phyloP scores from a whole-genome alignment of 2,329 filamentous ascomycete species.

The Colletotrichum chlorophyti region DNA sequence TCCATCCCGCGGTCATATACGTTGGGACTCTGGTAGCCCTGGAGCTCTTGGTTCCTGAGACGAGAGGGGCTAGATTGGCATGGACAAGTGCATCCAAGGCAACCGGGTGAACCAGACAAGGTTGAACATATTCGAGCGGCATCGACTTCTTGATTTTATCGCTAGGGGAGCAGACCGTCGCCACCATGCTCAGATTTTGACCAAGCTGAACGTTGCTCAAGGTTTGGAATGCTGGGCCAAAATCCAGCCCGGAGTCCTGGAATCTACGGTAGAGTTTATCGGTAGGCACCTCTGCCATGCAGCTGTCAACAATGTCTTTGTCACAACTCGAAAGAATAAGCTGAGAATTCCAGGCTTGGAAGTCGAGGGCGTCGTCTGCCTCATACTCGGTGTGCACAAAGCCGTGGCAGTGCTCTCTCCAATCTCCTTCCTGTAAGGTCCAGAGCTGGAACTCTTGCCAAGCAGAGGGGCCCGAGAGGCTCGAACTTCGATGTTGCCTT shows the following conservation, averaged over 20 bases:
- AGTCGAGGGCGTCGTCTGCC: neutral
- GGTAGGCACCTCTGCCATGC: slow-evolving; percentile 1
- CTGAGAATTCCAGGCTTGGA: too few species aligned
- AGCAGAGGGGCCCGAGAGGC: slow-evolving; percentile 11
- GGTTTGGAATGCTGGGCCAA: slow-evolving; percentile 30
- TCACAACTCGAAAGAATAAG: neutral
- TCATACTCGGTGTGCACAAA: slow-evolving; percentile 31
- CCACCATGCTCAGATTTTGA: slow-evolving; percentile 3
- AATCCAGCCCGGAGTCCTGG: slow-evolving; percentile 26
- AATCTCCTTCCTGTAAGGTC: slow-evolving; percentile 27
- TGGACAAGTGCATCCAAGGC: slow-evolving; percentile 44
- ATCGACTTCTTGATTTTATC: slow-evolving; percentile 21
- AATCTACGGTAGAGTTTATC: slow-evolving; percentile 29
- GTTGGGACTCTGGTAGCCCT: slow-evolving; percentile 16
- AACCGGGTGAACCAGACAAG: slow-evolving; percentile 43
- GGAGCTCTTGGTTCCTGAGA: neutral
- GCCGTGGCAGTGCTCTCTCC: slow-evolving; percentile 37
- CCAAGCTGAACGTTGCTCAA: slow-evolving; percentile 22
- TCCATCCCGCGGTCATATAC: slow-evolving; percentile 11
- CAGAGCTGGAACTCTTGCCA: slow-evolving; percentile 36
- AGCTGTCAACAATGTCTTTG: neutral
- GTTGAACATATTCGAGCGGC: slow-evolving; percentile 33
- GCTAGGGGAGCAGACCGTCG: slow-evolving; percentile 11
- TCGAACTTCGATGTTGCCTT: slow-evolving; percentile 27
- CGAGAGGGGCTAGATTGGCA: slow-evolving; percentile 25